phyloP scores from a whole-genome alignment of 2,329 filamentous ascomycete genomes.

The Sphaerulina musiva region DNA sequence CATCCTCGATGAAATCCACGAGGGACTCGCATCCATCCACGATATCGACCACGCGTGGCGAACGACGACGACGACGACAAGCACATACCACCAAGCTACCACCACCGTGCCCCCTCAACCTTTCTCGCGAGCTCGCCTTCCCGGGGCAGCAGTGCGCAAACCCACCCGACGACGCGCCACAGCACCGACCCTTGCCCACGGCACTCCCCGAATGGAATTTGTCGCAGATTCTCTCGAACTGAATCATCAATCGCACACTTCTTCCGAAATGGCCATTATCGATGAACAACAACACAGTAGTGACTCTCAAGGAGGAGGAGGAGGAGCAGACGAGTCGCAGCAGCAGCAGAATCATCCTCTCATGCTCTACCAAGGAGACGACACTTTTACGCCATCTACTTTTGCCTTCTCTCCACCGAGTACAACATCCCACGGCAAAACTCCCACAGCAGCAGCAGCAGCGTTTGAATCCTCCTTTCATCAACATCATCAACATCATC shows the following conservation, averaged over 20 bases:
- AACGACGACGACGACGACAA: neutral
- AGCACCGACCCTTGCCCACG: slow-evolving; percentile 22
- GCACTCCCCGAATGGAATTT: slow-evolving; percentile 15
- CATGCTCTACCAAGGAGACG: slow-evolving; percentile 26
- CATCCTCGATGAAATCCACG: slow-evolving; percentile 26
- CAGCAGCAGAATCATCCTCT: slow-evolving; percentile 15
- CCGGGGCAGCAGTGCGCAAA: slow-evolving; percentile 10
- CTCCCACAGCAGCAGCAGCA: neutral
- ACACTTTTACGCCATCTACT: slow-evolving; percentile 36
- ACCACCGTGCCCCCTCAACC: slow-evolving; percentile 11
- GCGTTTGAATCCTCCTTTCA: slow-evolving; percentile 15
- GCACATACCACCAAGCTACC: neutral
- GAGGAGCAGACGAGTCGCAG: slow-evolving; percentile 1
- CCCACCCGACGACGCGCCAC: slow-evolving; percentile 24
- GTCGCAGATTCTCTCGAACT: slow-evolving; percentile 7
- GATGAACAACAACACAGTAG: neutral
- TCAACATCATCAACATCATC: too few relatives aligned
- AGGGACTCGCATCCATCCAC: slow-evolving; percentile 1
- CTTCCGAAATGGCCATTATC: slow-evolving; percentile 7
- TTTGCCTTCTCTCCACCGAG: slow-evolving; percentile 31
- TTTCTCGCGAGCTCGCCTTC: neutral
- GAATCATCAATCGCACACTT: slow-evolving; percentile 6
- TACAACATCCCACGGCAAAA: slow-evolving; percentile 8
- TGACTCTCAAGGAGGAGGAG: neutral
- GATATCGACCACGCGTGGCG: neutral